These are phyloP conservation scores for Edaphochlamys debaryana DNA, from an alignment of 139 green algal genomes.

Conservation along the genomic window DNA sequence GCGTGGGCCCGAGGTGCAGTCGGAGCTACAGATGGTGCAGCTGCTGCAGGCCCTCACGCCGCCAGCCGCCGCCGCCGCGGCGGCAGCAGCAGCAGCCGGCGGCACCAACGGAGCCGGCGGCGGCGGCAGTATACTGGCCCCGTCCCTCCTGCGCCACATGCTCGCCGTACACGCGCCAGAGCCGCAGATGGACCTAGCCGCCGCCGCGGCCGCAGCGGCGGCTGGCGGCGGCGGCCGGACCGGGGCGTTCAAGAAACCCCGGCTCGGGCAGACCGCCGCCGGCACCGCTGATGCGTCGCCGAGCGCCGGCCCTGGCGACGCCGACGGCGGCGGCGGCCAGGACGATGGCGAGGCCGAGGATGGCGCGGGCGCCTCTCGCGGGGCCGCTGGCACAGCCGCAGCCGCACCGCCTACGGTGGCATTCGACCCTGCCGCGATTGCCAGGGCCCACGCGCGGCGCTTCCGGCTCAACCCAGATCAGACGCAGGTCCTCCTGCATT, in stretches of 20 bases:
- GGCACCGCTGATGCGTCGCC: no score
- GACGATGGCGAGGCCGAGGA: background rate
- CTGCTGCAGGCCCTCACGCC: background rate
- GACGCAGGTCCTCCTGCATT: constrained; percentile 53
- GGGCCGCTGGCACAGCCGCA: background rate
- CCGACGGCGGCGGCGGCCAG: background rate
- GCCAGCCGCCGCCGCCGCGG: background rate
- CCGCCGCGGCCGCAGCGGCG: background rate
- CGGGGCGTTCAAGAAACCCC: background rate
- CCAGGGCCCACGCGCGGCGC: background rate
- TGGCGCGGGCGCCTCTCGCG: background rate
- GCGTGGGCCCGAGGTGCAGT: constrained; percentile 70
- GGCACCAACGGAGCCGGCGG: background rate
- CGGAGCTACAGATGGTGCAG: constrained; percentile 70
- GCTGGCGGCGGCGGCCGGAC: background rate
- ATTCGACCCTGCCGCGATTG: constrained; percentile 4
- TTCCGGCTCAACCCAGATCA: constrained; percentile 78
- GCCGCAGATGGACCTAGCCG: background rate
- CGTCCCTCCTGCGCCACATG: constrained; percentile 21
- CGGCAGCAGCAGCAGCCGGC: background rate
- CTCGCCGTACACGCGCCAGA: background rate
- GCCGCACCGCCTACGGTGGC: background rate
- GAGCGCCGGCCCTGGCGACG: background rate
- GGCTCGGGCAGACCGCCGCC: background rate
- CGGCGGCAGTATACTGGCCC: background rate